Evolutionary conservation across 306 rosid species (phyloP), one percentile per base, ranked within the genome.

Genomic region (Lathyrus sativus): DNA sequence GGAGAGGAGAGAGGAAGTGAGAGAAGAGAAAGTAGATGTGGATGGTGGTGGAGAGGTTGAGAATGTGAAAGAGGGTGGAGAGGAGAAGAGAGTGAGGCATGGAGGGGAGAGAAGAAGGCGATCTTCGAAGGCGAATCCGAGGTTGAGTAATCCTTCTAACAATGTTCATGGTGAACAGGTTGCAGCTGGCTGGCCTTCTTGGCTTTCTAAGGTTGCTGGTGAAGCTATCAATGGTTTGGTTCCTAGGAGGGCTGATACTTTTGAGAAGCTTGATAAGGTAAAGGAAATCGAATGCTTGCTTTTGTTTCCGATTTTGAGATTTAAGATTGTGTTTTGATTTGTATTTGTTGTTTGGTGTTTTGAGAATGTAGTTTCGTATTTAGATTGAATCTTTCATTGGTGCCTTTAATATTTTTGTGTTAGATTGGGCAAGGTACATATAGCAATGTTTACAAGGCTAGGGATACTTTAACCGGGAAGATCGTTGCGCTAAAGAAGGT

Each of bases 161-260:
- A 75, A 93, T 63, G 79, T 93, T 61, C 90, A 85, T 48, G 99
- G 99, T 17, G 97, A 95, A 87, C 99, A 88, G 80, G 95, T 95
- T n/a, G 97, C 99, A 3, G 97, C 99, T 19, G 99, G 99, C 0
- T 93, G 99, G 99, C 99, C 99, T 3, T 81, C 96, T 79, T 95
- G 99, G 99, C 89, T 95, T 68, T 93, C 96, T 42, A 89, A 92
- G 68, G 92, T 95, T 70, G 97, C 97, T 71, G 97, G 99, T 18
- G 99, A 95, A 80, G 97, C 99, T 42, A 88, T 93, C 73, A 88
- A 87, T 29, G 99, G 99, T 62, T 84, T 92, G 89, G 87, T 84
- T 8, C 99, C 99, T 11, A 84, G 97, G 45, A 87, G 96, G 1
- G 97, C 97, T 48, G 97, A 95, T 39, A 78, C 91, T 49, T 90